phyloP scores from a whole-genome alignment of 106 monocot species.

The Acorus calamus region DNA sequence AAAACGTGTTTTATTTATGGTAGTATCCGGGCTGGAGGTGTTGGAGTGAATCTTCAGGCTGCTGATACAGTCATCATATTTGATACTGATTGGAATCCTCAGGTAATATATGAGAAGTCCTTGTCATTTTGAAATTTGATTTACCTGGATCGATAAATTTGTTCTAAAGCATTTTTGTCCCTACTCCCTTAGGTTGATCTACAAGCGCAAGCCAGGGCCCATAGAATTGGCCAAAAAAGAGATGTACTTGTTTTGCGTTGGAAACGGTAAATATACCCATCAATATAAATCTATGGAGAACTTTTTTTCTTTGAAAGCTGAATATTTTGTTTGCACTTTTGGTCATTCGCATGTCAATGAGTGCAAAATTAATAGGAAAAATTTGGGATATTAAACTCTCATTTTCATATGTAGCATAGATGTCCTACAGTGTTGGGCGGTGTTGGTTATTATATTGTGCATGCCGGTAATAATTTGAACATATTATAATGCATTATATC shows the following conservation, averaged over 20 bases:
- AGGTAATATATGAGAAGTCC: conserved; percentile 37
- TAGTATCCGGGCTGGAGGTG: conserved; percentile 99
- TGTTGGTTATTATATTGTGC: too few species aligned
- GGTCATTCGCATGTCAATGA: too few species aligned
- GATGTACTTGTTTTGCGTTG: conserved; percentile 95
- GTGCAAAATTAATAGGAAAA: too few species aligned
- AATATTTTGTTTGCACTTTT: too few species aligned
- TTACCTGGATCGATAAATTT: background rate
- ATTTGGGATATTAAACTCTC: too few species aligned
- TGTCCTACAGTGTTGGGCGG: too few species aligned
- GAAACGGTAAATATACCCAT: conserved; percentile 55
- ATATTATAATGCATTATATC: background rate
- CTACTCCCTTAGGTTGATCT: conserved; percentile 68
- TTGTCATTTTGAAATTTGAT: conserved; percentile 2
- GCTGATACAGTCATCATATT: conserved; percentile 99
- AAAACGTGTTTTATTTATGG: conserved; percentile 4
- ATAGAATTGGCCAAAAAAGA: conserved; percentile 96
- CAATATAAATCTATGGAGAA: too few species aligned
- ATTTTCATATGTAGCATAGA: too few species aligned
- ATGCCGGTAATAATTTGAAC: too few species aligned
- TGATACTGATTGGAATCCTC: conserved; percentile 99
- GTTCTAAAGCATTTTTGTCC: conserved; percentile 1
- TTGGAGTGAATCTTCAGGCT: conserved; percentile 99
- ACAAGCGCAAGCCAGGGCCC: conserved; percentile 98
- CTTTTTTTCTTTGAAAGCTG: too few species aligned